Evolutionary conservation across 495 filamentous ascomycete genomes (phyloP).

Genomic region (Lepidopterella palustris): DNA sequence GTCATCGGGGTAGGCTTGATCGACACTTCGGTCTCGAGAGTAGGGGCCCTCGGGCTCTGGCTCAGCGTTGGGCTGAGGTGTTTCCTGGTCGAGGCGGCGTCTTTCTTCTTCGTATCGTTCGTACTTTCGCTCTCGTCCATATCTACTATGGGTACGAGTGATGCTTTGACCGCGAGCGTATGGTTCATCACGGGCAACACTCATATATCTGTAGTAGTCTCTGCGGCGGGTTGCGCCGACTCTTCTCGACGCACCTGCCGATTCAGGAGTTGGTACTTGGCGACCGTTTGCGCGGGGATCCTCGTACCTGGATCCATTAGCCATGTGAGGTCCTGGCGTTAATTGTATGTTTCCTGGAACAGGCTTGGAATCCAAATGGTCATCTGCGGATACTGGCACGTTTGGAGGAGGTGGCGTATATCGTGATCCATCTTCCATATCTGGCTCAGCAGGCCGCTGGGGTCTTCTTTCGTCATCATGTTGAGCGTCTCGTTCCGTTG

Average conservation of each 20-base stretch:
- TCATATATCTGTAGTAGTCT: slow-evolving; percentile 25
- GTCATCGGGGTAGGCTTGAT: slow-evolving; percentile 12
- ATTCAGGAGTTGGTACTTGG: slow-evolving; percentile 19
- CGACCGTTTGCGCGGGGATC: slow-evolving; percentile 9
- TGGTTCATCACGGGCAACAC: slow-evolving; percentile 21
- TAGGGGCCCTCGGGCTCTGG: slow-evolving; percentile 16
- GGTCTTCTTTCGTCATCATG: not conserved
- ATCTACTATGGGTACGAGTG: slow-evolving; percentile 16
- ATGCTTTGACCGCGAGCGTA: slow-evolving; percentile 18
- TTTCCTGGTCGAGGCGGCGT: slow-evolving; percentile 25
- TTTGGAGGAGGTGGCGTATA: slow-evolving; percentile 20
- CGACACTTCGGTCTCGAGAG: slow-evolving; percentile 23
- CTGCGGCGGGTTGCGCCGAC: slow-evolving; percentile 15
- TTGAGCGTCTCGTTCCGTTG: not conserved
- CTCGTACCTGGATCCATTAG: slow-evolving; percentile 23
- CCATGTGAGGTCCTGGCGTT: slow-evolving; percentile 7
- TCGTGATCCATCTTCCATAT: slow-evolving; percentile 17
- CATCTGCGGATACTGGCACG: not conserved
- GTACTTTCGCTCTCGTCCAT: slow-evolving; percentile 7
- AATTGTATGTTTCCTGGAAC: not conserved
- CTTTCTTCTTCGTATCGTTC: slow-evolving; percentile 23
- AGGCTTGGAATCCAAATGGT: not conserved
- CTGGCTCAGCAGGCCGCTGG: slow-evolving; percentile 1
- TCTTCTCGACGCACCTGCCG: slow-evolving; percentile 9
- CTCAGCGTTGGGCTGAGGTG: slow-evolving; percentile 14